Conservation (phyloP, 352 stramenopile genomes). For the Phytophthora pinifolia region DNA sequence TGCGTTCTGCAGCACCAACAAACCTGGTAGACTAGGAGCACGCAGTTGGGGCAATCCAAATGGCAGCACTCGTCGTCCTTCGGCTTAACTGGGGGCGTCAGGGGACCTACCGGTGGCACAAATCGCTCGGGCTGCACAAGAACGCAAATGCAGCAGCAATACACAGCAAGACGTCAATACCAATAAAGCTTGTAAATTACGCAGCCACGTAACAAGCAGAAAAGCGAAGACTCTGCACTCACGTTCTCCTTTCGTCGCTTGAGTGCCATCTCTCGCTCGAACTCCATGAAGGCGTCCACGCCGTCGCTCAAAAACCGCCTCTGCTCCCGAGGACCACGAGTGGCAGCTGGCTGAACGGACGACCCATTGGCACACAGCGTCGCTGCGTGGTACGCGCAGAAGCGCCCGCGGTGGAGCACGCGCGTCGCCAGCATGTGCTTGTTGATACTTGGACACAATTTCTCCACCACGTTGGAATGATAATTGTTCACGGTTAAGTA, state of each 20-base stretch:
- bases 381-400: constrained; percentile 16
- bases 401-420: constrained; percentile 25
- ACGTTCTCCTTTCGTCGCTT: constrained; percentile 55
- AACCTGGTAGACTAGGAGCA: constrained; percentile 86
- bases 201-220: too few relatives aligned
- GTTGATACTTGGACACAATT: not conserved
- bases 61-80: constrained; percentile 84
- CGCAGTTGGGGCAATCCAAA: constrained; percentile 85
- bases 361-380: not conserved
- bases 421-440: constrained; percentile 23
- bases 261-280: constrained; percentile 78
- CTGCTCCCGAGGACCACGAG: constrained; percentile 10
- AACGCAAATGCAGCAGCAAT: not conserved
- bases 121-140: constrained; percentile 22
- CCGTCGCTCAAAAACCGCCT: constrained; percentile 33
- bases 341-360: not conserved
- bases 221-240: too few relatives aligned
- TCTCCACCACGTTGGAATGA: constrained; percentile 15
- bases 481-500: constrained; percentile 7
- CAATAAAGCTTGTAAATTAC: not conserved
- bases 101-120: constrained; percentile 26
- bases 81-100: constrained; percentile 62
- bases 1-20: constrained; percentile 6
- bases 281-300: constrained; percentile 87
- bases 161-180: constrained; percentile 5